Conservation (phyloP, 306 rosid species). For the Inga laurina region DNA sequence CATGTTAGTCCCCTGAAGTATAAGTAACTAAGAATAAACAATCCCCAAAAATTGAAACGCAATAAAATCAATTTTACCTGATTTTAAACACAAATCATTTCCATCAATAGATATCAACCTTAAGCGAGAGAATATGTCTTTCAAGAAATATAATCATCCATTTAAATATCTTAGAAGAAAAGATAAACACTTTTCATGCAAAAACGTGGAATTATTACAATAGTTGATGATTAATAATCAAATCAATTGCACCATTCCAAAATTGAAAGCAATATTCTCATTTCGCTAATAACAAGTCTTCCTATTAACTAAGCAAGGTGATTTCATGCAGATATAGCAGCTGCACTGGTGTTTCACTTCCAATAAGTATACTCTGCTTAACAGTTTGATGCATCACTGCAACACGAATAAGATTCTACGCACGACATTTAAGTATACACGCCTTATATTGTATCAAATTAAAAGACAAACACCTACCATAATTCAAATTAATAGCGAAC, state of each 20-base stretch:
- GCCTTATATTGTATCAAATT: neutral
- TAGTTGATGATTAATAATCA: neutral
- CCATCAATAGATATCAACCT: neutral
- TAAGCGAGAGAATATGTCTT: neutral
- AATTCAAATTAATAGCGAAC: neutral
- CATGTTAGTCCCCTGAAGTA: slow-evolving; percentile 90
- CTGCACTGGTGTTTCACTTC: neutral
- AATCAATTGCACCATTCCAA: neutral
- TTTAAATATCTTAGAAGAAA: neutral
- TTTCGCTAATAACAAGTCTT: neutral
- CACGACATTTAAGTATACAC: neutral
- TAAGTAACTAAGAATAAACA: neutral
- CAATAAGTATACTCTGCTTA: neutral
- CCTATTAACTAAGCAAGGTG: neutral
- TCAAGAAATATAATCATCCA: neutral
- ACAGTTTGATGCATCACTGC: neutral
- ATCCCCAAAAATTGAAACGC: slow-evolving; percentile 26
- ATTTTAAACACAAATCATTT: neutral
- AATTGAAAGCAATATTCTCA: neutral
- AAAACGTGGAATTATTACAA: neutral
- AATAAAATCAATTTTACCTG: slow-evolving; percentile 25
- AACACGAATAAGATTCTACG: neutral
- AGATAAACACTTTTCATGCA: neutral
- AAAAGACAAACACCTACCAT: neutral
- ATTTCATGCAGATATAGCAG: neutral